Evolutionary conservation across 441 rosid species (phyloP).

Genomic region (Sinapis alba): DNA sequence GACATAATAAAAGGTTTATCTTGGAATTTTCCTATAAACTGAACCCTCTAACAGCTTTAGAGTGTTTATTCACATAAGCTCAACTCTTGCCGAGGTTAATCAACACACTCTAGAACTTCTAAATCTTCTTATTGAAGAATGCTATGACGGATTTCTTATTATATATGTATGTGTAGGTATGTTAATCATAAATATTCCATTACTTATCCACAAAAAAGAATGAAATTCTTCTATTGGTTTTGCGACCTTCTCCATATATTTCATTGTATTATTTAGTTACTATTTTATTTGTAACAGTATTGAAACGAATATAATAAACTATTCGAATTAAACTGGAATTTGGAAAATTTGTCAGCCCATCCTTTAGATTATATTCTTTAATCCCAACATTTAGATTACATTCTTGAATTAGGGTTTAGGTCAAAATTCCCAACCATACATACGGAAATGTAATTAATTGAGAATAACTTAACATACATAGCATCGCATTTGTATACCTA

Average conservation of each 20-base stretch:
- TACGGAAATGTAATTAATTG: constrained; percentile 19
- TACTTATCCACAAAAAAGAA: background rate
- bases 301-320: no score
- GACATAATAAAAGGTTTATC: constrained; percentile 11
- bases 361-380: constrained; percentile 28
- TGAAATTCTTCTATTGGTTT: constrained; percentile 10
- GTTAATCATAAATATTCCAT: no score
- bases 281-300: no score
- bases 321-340: background rate
- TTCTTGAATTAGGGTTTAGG: constrained; percentile 27
- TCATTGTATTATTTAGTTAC: background rate
- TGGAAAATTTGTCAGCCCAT: constrained; percentile 22
- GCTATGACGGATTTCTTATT: background rate
- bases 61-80: constrained; percentile 4
- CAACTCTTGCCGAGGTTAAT: constrained; percentile 4
- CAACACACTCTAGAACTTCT: background rate
- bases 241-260: constrained; percentile 1
- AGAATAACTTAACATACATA: background rate
- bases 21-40: constrained; percentile 17
- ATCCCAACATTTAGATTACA: constrained; percentile 7
- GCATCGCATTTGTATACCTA: constrained; percentile 8
- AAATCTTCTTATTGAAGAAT: background rate
- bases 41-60: background rate
- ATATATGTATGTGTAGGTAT: background rate
- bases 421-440: constrained; percentile 33